Evolutionary conservation across 257 asterid genomes (phyloP).

Genomic region (Solanum dulcamara): DNA sequence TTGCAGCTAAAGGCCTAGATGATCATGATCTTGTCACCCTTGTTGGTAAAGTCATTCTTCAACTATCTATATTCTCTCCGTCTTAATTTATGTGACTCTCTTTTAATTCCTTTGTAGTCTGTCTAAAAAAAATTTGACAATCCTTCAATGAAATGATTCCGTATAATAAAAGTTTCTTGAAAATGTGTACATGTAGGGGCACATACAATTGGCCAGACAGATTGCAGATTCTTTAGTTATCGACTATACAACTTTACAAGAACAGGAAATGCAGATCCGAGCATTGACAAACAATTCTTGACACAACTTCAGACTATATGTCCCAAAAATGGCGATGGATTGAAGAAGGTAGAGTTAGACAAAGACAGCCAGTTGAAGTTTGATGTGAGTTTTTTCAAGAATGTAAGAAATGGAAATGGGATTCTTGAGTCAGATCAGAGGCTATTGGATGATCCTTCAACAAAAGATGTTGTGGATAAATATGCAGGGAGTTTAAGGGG

Average conservation of each 20-base stretch:
- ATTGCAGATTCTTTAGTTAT: constrained; percentile 39
- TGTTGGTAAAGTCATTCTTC: constrained; percentile 28
- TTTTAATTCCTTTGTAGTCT: neutral
- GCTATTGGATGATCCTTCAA: constrained; percentile 45
- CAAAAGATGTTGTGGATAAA: constrained; percentile 38
- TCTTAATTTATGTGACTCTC: neutral
- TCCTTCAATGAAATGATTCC: neutral
- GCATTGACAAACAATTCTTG: constrained; percentile 41
- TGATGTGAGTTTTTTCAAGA: constrained; percentile 60
- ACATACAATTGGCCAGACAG: constrained; percentile 57
- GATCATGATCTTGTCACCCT: constrained; percentile 75
- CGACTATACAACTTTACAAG: constrained; percentile 60
- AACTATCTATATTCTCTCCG: neutral
- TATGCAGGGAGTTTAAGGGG: constrained; percentile 54
- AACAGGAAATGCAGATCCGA: constrained; percentile 62
- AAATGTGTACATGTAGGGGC: constrained; percentile 8
- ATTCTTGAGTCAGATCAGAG: constrained; percentile 72
- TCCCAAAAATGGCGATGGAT: constrained; percentile 36
- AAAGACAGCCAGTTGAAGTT: constrained; percentile 34
- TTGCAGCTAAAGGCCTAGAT: constrained; percentile 63
- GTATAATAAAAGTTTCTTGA: neutral
- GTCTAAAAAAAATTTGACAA: neutral
- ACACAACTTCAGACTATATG: constrained; percentile 29
- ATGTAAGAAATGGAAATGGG: constrained; percentile 47
- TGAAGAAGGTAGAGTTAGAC: constrained; percentile 42